phyloP scores from a whole-genome alignment of 768 basidiomycete species.

The Fomitopsis pulvina region DNA sequence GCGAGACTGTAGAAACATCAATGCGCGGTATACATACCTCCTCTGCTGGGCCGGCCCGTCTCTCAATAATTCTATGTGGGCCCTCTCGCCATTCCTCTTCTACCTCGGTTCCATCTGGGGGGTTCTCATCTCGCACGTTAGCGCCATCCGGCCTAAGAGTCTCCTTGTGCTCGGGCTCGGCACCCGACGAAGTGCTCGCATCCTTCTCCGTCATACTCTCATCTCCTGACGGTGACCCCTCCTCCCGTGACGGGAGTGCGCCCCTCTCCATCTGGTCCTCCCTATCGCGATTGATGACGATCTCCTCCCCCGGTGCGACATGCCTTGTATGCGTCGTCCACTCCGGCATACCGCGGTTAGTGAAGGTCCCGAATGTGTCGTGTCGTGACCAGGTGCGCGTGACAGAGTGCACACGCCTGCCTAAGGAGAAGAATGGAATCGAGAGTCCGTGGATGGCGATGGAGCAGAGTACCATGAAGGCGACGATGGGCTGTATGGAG shows the following conservation, averaged over 20 bases:
- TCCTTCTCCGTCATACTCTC: slow-evolving; percentile 5
- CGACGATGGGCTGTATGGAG: slow-evolving; percentile 87
- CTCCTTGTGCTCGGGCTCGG: slow-evolving; percentile 7
- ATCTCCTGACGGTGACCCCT: too few relatives aligned
- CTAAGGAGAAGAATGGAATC: slow-evolving; percentile 91
- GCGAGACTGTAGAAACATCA: background rate
- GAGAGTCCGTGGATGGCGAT: slow-evolving; percentile 86
- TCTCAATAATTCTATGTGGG: slow-evolving; percentile 58
- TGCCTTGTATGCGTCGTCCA: slow-evolving; percentile 77
- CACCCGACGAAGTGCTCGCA: slow-evolving; percentile 1
- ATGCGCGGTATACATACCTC: slow-evolving; percentile 42
- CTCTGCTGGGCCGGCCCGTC: slow-evolving; percentile 47
- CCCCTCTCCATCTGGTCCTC: slow-evolving; percentile 45
- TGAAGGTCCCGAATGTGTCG: slow-evolving; percentile 32
- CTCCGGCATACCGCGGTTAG: slow-evolving; percentile 46
- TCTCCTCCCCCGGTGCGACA: slow-evolving; percentile 64
- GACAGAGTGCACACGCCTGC: slow-evolving; percentile 84
- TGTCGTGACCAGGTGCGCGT: slow-evolving; percentile 88
- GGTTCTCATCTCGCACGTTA: slow-evolving; percentile 28
- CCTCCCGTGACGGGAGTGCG: slow-evolving; percentile 25
- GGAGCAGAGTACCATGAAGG: slow-evolving; percentile 91
- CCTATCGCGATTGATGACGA: slow-evolving; percentile 81
- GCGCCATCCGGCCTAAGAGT: slow-evolving; percentile 26
- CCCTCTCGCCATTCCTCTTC: slow-evolving; percentile 68
- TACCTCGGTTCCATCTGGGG: slow-evolving; percentile 38